phyloP scores from a whole-genome alignment of 805 yeast genomes.

The Metschnikowia sp. region DNA sequence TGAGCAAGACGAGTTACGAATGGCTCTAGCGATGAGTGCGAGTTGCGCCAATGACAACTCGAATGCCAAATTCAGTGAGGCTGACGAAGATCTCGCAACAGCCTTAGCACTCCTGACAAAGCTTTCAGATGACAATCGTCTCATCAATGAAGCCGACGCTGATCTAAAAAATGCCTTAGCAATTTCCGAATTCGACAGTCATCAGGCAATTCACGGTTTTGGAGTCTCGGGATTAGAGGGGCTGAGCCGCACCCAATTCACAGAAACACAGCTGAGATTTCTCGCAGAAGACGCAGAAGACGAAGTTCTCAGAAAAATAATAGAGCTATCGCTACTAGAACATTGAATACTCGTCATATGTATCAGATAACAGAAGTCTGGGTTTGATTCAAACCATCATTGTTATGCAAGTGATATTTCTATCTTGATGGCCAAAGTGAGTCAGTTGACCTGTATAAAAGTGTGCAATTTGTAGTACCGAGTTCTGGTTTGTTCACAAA shows the following conservation, averaged over 20 bases:
- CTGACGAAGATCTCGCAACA: conserved; percentile 26
- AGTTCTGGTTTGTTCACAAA: no score
- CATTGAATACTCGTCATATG: neutral
- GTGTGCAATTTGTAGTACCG: no score
- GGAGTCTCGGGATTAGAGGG: neutral
- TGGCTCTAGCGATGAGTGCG: conserved; percentile 25
- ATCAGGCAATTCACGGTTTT: conserved; percentile 10
- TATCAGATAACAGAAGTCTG: no score
- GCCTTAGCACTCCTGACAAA: conserved; percentile 12
- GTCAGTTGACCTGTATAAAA: no score
- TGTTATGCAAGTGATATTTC: no score
- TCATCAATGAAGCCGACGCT: neutral
- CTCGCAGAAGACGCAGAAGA: conserved; percentile 12
- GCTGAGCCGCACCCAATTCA: conserved; percentile 2
- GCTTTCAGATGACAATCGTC: neutral
- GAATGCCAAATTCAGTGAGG: conserved; percentile 8
- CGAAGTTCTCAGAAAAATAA: conserved; percentile 16
- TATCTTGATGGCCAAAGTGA: no score
- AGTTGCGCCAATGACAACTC: conserved; percentile 9
- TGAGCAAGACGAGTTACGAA: conserved; percentile 26
- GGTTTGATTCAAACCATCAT: no score
- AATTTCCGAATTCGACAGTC: conserved; percentile 6
- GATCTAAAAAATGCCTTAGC: conserved; percentile 3
- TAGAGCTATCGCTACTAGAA: conserved; percentile 21
- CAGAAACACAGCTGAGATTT: neutral